phyloP scores from a whole-genome alignment of 805 yeast genomes.

The Starmerella lactis-condensi region DNA sequence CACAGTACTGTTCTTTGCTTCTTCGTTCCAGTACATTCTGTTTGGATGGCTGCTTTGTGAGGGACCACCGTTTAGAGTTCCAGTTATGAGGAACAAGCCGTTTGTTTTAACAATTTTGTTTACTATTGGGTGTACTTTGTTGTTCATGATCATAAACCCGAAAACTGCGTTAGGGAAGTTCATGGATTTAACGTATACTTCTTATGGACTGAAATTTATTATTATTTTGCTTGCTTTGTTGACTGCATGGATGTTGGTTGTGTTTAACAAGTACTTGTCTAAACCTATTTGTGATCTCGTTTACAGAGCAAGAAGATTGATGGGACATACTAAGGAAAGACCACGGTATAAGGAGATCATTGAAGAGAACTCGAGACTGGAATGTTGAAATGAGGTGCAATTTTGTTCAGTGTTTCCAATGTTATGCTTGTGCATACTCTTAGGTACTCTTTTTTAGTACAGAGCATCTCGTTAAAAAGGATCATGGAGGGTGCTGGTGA shows the following conservation, averaged over 20 bases:
- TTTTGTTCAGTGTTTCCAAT: too few species aligned
- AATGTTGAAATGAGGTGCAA: too few species aligned
- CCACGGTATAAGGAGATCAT: conserved; percentile 24
- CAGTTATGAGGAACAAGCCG: conserved; percentile 44
- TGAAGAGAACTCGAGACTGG: conserved; percentile 13
- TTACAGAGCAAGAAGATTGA: conserved; percentile 6
- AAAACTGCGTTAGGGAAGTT: conserved; percentile 40
- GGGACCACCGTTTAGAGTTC: conserved; percentile 86
- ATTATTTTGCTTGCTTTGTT: conserved; percentile 33
- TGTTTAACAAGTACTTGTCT: conserved; percentile 31
- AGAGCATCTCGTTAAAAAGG: too few species aligned
- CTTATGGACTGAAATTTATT: conserved; percentile 29
- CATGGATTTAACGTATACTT: conserved; percentile 51
- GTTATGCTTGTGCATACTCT: too few species aligned
- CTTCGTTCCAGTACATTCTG: conserved; percentile 78
- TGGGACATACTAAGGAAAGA: conserved; percentile 17
- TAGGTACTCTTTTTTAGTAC: too few species aligned
- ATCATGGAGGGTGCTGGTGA: too few species aligned
- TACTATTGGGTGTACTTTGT: conserved; percentile 33
- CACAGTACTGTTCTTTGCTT: conserved; percentile 59
- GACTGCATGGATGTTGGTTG: conserved; percentile 26
- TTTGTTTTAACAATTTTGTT: conserved; percentile 43
- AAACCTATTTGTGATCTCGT: conserved; percentile 17
- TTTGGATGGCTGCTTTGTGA: conserved; percentile 68
- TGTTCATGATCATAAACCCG: conserved; percentile 35